Evolutionary conservation across 257 asterid genomes (phyloP).

Genomic region (Linaria vulgaris): DNA sequence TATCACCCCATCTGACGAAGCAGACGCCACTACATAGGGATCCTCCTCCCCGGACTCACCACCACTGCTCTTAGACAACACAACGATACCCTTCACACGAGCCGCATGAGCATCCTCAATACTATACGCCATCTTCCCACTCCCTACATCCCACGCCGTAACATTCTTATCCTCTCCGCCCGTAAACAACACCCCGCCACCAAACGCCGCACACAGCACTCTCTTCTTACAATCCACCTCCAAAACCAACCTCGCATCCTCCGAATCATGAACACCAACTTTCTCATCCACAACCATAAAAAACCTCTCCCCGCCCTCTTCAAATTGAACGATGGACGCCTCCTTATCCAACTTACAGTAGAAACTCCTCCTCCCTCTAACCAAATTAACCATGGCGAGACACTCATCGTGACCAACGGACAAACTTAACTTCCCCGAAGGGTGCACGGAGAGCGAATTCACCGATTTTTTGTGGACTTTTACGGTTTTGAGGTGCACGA

Average conservation of each 20-base stretch:
- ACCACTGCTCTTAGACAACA: constrained; percentile 49
- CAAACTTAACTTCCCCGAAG: constrained; percentile 78
- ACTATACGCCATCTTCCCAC: constrained; percentile 70
- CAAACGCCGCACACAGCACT: constrained; percentile 78
- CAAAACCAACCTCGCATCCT: constrained; percentile 58
- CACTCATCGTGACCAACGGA: constrained; percentile 83
- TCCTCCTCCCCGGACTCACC: constrained; percentile 46
- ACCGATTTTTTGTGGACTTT: constrained; percentile 63
- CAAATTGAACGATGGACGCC: constrained; percentile 59
- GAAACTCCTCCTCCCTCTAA: constrained; percentile 79
- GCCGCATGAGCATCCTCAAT: constrained; percentile 82
- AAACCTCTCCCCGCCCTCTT: constrained; percentile 59
- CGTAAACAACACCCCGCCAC: constrained; percentile 59
- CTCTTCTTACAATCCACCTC: constrained; percentile 62
- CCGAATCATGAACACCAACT: constrained; percentile 66
- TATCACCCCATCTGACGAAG: constrained; percentile 88
- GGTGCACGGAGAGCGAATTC: constrained; percentile 73
- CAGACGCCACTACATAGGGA: constrained; percentile 83
- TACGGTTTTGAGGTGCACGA: constrained; percentile 72
- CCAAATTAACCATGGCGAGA: constrained; percentile 86
- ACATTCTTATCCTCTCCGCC: constrained; percentile 91
- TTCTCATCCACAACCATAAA: constrained; percentile 71
- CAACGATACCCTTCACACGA: constrained; percentile 85
- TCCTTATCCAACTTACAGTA: constrained; percentile 72
- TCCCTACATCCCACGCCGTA: constrained; percentile 78